Evolutionary conservation across 345 rosid genomes (phyloP).

Genomic region (Physaria fendleri): DNA sequence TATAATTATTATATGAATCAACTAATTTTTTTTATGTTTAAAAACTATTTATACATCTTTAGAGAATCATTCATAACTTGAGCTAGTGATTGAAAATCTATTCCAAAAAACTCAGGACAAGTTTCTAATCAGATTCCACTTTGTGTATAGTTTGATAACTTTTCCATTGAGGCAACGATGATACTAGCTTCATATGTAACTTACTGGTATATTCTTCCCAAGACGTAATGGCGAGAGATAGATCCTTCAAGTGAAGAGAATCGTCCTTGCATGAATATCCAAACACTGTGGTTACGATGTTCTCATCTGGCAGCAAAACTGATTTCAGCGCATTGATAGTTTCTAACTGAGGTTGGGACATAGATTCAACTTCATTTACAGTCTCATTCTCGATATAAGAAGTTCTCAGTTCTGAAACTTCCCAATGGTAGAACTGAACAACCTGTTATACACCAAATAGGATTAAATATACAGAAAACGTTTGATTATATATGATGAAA

Average conservation of each 20-base stretch:
- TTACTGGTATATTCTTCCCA: conserved; percentile 46
- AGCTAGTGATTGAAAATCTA: not conserved
- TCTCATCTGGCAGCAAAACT: conserved; percentile 33
- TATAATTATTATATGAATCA: not conserved
- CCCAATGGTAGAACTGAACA: conserved; percentile 63
- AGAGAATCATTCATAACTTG: conserved; percentile 18
- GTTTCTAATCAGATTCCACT: conserved; percentile 3
- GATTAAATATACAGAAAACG: not conserved
- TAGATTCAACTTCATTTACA: conserved; percentile 17
- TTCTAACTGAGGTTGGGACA: conserved; percentile 41
- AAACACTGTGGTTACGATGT: conserved; percentile 32
- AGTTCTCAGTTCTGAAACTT: conserved; percentile 29
- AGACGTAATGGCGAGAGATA: conserved; percentile 36
- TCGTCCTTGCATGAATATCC: not conserved
- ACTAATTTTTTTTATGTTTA: too few relatives aligned
- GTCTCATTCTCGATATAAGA: conserved; percentile 1
- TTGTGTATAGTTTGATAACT: conserved; percentile 37
- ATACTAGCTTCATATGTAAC: conserved; percentile 38
- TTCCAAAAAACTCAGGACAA: not conserved
- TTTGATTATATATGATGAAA: not conserved
- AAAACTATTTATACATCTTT: not conserved
- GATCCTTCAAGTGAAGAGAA: conserved; percentile 34
- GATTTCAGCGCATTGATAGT: conserved; percentile 33
- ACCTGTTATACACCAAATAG: conserved; percentile 33
- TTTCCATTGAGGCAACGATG: conserved; percentile 63